A percentile compares a stretch with the other conserved stretches of the same genome.
phyloP scores from a whole-genome alignment of 2,329 filamentous ascomycete species.

The Aureobasidium sp. region DNA sequence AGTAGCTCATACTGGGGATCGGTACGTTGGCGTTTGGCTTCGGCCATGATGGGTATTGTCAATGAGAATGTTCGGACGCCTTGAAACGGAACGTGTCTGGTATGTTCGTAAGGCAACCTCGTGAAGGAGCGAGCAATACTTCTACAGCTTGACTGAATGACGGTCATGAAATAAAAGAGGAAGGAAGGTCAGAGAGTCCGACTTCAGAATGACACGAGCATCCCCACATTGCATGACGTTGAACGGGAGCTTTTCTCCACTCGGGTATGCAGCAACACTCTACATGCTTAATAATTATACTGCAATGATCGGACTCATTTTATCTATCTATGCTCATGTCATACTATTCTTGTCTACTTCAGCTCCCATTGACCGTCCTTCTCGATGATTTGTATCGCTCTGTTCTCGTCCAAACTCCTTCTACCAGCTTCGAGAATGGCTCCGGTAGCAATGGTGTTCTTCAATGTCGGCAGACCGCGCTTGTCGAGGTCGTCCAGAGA shows the following conservation, averaged over 20 bases:
- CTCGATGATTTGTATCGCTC: constrained; percentile 67
- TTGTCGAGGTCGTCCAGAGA: constrained; percentile 71
- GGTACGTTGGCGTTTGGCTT: constrained; percentile 15
- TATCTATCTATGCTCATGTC: background rate
- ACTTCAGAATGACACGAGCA: background rate
- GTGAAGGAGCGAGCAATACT: background rate
- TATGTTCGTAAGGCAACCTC: background rate
- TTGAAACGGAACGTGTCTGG: background rate
- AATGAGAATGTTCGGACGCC: background rate
- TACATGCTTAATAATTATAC: background rate
- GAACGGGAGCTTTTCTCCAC: background rate
- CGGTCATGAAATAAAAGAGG: background rate
- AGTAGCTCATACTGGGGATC: constrained; percentile 51
- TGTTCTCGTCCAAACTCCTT: constrained; percentile 73
- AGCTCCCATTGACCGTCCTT: constrained; percentile 63
- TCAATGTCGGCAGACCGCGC: constrained; percentile 74
- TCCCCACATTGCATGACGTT: constrained; percentile 9
- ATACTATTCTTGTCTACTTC: constrained; percentile 33
- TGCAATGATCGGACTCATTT: no score
- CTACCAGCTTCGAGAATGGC: constrained; percentile 86
- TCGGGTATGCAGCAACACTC: background rate
- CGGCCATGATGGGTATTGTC: background rate
- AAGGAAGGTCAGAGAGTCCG: background rate
- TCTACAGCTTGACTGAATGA: background rate
- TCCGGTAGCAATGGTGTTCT: constrained; percentile 84